Percentiles rank a stretch among this genome's conserved stretches.
Conservation (phyloP, 2,329 filamentous ascomycete genomes). For the Onygenales sp. region DNA sequence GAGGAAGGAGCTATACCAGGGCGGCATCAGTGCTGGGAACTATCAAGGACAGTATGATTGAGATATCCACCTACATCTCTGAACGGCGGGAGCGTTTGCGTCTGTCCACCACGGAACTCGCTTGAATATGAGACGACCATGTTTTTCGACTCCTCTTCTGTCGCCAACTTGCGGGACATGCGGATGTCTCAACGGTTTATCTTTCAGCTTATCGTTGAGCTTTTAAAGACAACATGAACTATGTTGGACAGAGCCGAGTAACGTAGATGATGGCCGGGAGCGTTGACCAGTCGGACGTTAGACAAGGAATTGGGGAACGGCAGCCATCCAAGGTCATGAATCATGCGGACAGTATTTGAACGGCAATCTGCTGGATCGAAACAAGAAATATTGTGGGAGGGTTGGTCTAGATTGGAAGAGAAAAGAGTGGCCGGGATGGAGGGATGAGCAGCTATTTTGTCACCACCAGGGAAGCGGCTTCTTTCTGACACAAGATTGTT, state of each 20-base stretch:
- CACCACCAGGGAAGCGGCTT: neutral
- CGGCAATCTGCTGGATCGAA: constrained; percentile 2
- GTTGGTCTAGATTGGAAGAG: neutral
- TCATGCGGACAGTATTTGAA: constrained; percentile 5
- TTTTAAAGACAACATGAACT: constrained; percentile 2
- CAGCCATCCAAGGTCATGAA: constrained; percentile 1
- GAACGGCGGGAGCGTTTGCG: constrained; percentile 28
- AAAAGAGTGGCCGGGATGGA: neutral
- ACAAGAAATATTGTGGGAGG: neutral
- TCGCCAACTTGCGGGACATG: constrained; percentile 27
- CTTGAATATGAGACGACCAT: constrained; percentile 31
- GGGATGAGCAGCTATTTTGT: constrained; percentile 1
- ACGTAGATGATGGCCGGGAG: neutral
- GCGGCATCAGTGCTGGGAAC: neutral
- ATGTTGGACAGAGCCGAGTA: neutral
- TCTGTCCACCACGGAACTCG: constrained; percentile 22
- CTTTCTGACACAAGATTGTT: neutral
- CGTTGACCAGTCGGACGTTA: constrained; percentile 3
- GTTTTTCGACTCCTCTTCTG: constrained; percentile 21
- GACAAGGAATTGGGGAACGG: neutral
- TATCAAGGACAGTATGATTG: neutral
- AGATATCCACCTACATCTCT: constrained; percentile 23
- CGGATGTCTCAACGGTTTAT: constrained; percentile 4
- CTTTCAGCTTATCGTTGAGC: constrained; percentile 1
- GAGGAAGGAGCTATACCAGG: constrained; percentile 24